Conservation (phyloP, 768 basidiomycete species). For the Mycena floridula region DNA sequence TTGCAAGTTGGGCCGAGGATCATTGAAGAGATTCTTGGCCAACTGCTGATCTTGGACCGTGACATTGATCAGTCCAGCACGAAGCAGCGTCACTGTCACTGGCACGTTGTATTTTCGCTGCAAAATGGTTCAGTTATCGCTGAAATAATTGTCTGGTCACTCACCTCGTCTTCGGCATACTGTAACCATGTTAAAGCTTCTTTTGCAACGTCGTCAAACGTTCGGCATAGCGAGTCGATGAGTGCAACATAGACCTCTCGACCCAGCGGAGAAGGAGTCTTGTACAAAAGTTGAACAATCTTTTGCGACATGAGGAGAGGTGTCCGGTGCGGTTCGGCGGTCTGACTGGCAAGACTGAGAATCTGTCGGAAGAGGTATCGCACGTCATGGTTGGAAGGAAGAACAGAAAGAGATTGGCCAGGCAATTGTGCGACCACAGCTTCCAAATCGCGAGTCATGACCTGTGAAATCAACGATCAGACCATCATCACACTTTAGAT, state of each 20-base stretch:
- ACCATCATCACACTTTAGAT: neutral
- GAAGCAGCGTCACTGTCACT: constrained; percentile 84
- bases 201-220: constrained; percentile 89
- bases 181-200: constrained; percentile 96
- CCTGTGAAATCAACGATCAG: constrained; percentile 27
- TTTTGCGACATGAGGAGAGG: constrained; percentile 93
- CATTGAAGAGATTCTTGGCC: constrained; percentile 75
- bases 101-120: constrained; percentile 96
- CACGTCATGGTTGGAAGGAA: constrained; percentile 83
- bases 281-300: constrained; percentile 92
- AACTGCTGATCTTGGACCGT: constrained; percentile 84
- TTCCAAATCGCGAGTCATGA: constrained; percentile 64
- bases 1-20: constrained; percentile 71
- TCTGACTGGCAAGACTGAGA: constrained; percentile 72
- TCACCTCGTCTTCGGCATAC: constrained; percentile 92
- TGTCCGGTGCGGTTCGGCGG: constrained; percentile 75
- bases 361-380: constrained; percentile 82
- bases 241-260: constrained; percentile 91
- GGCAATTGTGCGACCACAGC: constrained; percentile 73
- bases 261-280: constrained; percentile 77
- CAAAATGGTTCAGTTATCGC: constrained; percentile 8
- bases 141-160: constrained; percentile 16
- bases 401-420: constrained; percentile 55
- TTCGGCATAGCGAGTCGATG: constrained; percentile 81
- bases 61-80: constrained; percentile 74